Evolutionary conservation across 768 basidiomycete genomes (phyloP).

Genomic region (Pilatotrama ljubarskyi): DNA sequence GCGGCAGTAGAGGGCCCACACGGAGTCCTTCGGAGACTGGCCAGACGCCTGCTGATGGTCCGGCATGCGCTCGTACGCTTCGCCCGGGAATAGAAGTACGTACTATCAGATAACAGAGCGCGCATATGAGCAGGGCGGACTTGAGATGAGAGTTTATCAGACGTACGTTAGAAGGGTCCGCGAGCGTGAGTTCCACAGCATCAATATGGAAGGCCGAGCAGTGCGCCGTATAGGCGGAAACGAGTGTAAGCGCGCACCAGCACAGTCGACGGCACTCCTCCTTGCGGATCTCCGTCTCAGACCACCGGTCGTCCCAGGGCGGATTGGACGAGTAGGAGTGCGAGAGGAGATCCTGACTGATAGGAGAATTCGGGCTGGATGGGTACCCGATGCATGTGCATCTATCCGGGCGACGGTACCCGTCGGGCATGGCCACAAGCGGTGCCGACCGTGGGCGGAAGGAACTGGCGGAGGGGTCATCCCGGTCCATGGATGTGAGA

Average conservation of each 20-base stretch:
- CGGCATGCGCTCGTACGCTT: constrained; percentile 53
- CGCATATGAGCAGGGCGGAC: not conserved
- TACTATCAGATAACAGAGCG: constrained; percentile 42
- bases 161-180: constrained; percentile 68
- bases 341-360: constrained; percentile 35
- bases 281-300: constrained; percentile 51
- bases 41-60: constrained; percentile 37
- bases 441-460: constrained; percentile 22
- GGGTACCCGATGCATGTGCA: constrained; percentile 46
- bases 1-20: constrained; percentile 83
- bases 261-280: constrained; percentile 77
- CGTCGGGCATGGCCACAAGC: constrained; percentile 20
- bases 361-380: constrained; percentile 29
- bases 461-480: constrained; percentile 39
- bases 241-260: constrained; percentile 71
- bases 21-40: constrained; percentile 68
- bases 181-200: constrained; percentile 56
- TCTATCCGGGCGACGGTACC: constrained; percentile 29
- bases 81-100: constrained; percentile 71
- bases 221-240: constrained; percentile 67
- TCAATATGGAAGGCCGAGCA: constrained; percentile 65
- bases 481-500: constrained; percentile 57
- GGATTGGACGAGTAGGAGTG: constrained; percentile 50
- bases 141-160: constrained; percentile 3
- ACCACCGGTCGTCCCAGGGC: constrained; percentile 66